phyloP scores from a whole-genome alignment of 2,329 filamentous ascomycete genomes.

The Pestalotiopsis sp. region DNA sequence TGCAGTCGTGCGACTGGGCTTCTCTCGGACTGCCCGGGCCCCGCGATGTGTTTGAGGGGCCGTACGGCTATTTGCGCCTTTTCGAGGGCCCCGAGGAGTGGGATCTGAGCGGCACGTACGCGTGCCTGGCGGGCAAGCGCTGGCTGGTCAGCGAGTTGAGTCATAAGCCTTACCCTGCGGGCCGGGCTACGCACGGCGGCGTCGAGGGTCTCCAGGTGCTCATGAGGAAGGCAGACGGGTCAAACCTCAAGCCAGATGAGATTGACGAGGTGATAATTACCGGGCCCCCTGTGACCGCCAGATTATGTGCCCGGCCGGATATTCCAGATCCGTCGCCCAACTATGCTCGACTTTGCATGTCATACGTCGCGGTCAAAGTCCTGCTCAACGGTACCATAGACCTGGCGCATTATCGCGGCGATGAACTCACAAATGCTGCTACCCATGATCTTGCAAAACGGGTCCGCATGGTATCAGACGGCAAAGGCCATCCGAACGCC shows the following conservation, averaged over 20 bases:
- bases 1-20: conserved; percentile 13
- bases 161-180: conserved; percentile 15
- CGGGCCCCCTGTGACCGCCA: conserved; percentile 11
- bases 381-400: conserved; percentile 10
- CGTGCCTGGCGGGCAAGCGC: conserved; percentile 5
- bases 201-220: conserved; percentile 14
- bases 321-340: conserved; percentile 11
- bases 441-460: conserved; percentile 13
- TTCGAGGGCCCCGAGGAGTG: conserved; percentile 12
- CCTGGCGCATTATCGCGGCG: conserved; percentile 15
- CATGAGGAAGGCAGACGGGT: conserved; percentile 8
- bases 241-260: conserved; percentile 51
- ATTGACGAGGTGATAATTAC: conserved; percentile 51
- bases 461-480: conserved; percentile 9
- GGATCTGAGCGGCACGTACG: conserved; percentile 9
- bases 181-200: conserved; percentile 14
- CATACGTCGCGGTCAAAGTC: conserved; percentile 14
- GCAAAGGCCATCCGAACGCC: conserved; percentile 1
- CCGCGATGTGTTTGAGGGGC: conserved; percentile 12
- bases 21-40: conserved; percentile 1
- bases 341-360: conserved; percentile 16
- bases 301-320: conserved; percentile 12
- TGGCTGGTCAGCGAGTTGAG: conserved; percentile 15
- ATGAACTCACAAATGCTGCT: conserved; percentile 2
- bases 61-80: conserved; percentile 12